Conservation (phyloP, 768 basidiomycete species). For the Hortiboletus campestris region DNA sequence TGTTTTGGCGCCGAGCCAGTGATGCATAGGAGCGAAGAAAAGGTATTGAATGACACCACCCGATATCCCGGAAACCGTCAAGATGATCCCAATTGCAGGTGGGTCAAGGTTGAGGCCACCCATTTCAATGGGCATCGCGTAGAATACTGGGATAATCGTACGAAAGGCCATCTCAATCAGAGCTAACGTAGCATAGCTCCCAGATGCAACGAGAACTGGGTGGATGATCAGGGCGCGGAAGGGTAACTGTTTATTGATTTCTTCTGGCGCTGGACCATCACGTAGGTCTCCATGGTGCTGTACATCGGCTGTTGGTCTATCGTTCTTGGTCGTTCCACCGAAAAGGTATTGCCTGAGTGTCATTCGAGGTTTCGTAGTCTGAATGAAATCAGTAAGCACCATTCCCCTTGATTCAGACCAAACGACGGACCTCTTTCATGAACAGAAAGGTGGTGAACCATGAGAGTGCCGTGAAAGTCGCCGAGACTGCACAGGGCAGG, state of each 20-base stretch:
- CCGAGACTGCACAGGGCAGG: conserved; percentile 64
- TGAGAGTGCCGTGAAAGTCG: conserved; percentile 49
- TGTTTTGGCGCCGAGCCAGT: conserved; percentile 56
- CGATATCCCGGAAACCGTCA: conserved; percentile 24
- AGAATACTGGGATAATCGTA: conserved; percentile 39
- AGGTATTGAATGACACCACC: conserved; percentile 53
- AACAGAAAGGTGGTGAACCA: conserved; percentile 50
- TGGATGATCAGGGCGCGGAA: conserved; percentile 48
- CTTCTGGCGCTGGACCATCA: neutral
- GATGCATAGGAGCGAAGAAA: conserved; percentile 57
- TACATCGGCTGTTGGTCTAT: neutral
- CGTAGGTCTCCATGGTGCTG: neutral
- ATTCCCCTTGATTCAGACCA: neutral
- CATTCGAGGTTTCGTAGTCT: conserved; percentile 17
- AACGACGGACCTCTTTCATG: conserved; percentile 49
- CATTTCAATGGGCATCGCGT: conserved; percentile 28
- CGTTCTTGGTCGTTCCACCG: neutral
- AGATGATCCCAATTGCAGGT: conserved; percentile 28
- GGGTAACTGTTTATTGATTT: conserved; percentile 34
- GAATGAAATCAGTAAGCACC: neutral
- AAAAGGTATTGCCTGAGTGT: conserved; percentile 19
- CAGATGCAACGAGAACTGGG: conserved; percentile 55
- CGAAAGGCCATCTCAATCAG: conserved; percentile 64
- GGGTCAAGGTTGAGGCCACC: conserved; percentile 30
- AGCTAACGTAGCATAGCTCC: conserved; percentile 60